Base-by-base conservation (phyloP, 345 rosid genomes). In the Microthlaspi erraticum region DNA sequence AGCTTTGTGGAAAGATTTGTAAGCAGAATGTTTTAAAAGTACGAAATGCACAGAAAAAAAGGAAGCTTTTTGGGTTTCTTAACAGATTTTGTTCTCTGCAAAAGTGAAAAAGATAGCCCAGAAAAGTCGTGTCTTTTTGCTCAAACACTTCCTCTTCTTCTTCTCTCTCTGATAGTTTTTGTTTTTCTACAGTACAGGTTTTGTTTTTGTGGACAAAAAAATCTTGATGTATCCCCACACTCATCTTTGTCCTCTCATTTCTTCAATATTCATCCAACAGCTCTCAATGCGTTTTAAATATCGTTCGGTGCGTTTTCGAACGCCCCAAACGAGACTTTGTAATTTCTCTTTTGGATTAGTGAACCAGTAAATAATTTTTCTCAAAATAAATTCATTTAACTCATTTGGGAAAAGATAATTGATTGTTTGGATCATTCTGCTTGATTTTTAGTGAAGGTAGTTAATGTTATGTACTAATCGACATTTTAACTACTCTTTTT, bases 61-160 rank as follows among this genome's bases (percentile, higher is more conserved):
- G 31, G 14, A 38, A 32, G 34, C 48, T 33, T 41, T 55, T 48
- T 39, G 10, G 26, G 39, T 56, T 72, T 54, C 39, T 8, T 49
- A 11, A 65, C 26, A 64, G 52, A 65, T 31, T 65, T 50, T 12
- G 13, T 44, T 18, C 56, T 64, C 58, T 64, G 64, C 33, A 64
- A 55, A 73, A 64, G 33, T 12, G 37, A 26, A 55, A 66, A 52
- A 60, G 2, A 62, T 7, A 73, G 18, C 67, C 72, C 73, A 66
- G 73, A 74, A 74, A 74, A 66, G 19, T 59, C 12, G 69, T 44
- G 74, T 74, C 73, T 36, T 67, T 74, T 74, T 23, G 64, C 43
- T 57, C 4, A 50, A 10, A 44, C 49, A 46, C 32, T 46, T 64
- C 13, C 13, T 53, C 63, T 31, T 32, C 59, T 32, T 57, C 38